phyloP scores from a whole-genome alignment of 2,329 filamentous ascomycete species.

The Herpotrichia juniperi region DNA sequence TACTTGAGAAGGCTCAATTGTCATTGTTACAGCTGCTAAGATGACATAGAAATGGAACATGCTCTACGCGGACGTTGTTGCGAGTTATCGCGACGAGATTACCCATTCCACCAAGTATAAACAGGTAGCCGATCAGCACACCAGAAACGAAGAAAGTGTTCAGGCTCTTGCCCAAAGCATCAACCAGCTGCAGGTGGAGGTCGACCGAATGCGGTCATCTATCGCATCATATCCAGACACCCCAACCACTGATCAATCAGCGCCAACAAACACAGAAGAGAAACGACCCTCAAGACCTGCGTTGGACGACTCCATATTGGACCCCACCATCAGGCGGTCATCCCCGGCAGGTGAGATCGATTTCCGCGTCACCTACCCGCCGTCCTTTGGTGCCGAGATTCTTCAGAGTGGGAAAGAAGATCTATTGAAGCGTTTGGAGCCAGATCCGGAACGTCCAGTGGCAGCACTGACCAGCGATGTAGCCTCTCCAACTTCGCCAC shows the following conservation, averaged over 20 bases:
- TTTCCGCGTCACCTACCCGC: slow-evolving; percentile 57
- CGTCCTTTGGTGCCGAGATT: slow-evolving; percentile 55
- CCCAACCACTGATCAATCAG: slow-evolving; percentile 15
- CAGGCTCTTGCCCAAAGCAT: slow-evolving; percentile 48
- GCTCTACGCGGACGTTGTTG: slow-evolving; percentile 48
- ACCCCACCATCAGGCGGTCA: slow-evolving; percentile 44
- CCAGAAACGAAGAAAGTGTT: slow-evolving; percentile 46
- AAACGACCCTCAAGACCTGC: slow-evolving; percentile 25
- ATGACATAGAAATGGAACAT: slow-evolving; percentile 47
- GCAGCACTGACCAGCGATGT: slow-evolving; percentile 45
- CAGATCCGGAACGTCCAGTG: slow-evolving; percentile 48
- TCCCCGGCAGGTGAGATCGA: slow-evolving; percentile 52
- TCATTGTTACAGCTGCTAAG: slow-evolving; percentile 16
- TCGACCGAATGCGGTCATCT: slow-evolving; percentile 44
- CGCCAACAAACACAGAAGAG: slow-evolving; percentile 20
- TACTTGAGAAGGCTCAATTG: neutral
- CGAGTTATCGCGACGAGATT: slow-evolving; percentile 46
- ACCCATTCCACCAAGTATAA: slow-evolving; percentile 43
- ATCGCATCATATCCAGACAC: slow-evolving; percentile 32
- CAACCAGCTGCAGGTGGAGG: slow-evolving; percentile 47
- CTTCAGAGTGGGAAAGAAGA: slow-evolving; percentile 58
- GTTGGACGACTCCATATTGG: slow-evolving; percentile 37
- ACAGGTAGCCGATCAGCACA: slow-evolving; percentile 44
- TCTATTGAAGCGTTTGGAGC: slow-evolving; percentile 57
- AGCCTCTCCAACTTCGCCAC: slow-evolving; percentile 48